A percentile compares a stretch with the other conserved stretches of the same genome.
phyloP scores from a whole-genome alignment of 768 basidiomycete species.

The Serpula lacrymans region DNA sequence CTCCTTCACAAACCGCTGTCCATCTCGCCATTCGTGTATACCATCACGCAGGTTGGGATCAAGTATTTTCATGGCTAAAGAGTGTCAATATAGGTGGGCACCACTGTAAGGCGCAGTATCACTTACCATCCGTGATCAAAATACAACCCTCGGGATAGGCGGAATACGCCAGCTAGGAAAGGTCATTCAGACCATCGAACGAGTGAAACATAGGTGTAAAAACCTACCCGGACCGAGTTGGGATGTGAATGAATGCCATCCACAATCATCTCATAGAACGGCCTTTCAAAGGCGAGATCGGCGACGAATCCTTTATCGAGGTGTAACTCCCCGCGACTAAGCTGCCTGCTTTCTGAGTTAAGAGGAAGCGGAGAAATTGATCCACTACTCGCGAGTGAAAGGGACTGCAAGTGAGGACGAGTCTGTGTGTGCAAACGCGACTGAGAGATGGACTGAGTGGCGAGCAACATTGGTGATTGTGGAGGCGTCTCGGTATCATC shows the following conservation, averaged over 20 bases:
- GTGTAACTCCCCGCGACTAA: slow-evolving; percentile 33
- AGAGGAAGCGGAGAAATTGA: slow-evolving; percentile 8
- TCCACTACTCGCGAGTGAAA: slow-evolving; percentile 3
- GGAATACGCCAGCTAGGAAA: slow-evolving; percentile 72
- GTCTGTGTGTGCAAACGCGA: not conserved
- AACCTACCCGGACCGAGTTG: slow-evolving; percentile 76
- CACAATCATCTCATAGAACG: slow-evolving; percentile 87
- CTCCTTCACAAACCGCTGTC: slow-evolving; percentile 74
- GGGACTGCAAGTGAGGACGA: slow-evolving; percentile 1
- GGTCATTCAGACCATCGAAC: slow-evolving; percentile 2
- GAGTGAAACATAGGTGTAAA: not conserved
- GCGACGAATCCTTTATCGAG: slow-evolving; percentile 49
- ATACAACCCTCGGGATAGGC: slow-evolving; percentile 83
- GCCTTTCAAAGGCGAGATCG: slow-evolving; percentile 52
- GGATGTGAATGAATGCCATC: slow-evolving; percentile 92
- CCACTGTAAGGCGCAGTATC: not conserved
- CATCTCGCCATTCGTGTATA: slow-evolving; percentile 85
- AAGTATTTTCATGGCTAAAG: slow-evolving; percentile 75
- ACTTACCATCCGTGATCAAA: slow-evolving; percentile 82
- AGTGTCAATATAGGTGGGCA: not conserved
- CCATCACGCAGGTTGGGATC: slow-evolving; percentile 85
- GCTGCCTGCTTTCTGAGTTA: slow-evolving; percentile 23
- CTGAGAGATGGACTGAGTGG: slow-evolving; percentile 6
- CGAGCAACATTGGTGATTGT: slow-evolving; percentile 38
- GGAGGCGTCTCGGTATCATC: slow-evolving; percentile 58